Base-by-base conservation (phyloP, 1,139 yeast species). In the Tardiomyces depauwii region DNA sequence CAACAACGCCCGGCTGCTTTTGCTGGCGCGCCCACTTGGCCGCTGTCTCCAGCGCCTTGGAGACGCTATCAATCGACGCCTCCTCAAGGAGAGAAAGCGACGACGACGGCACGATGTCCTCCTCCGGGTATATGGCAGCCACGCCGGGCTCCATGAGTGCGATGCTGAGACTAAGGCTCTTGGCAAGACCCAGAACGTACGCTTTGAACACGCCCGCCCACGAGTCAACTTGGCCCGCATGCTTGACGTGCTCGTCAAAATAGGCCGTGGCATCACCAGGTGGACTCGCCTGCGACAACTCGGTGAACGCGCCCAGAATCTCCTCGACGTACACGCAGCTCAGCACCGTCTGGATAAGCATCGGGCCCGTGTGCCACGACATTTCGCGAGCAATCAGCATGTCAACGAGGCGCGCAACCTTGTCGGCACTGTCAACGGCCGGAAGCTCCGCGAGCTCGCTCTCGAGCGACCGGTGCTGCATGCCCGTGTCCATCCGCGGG, bases 401-500 rank as follows among this genome's bases (percentile, higher is more conserved):
- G 47, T 67, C 70, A 41, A 62, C 53, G 16, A 67, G 43, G 40
- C 49, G 53, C 4, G 50, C 33, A 2, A 55, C 55, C 30, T 57
- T 56, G 13, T 49, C 45, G 1, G 58, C 53, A 2, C 54, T 32
- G n/a, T 52, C 52, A 18, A 61, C 46, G 19, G 38, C 46, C 6
- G 64, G 62, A 13, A 53, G 48, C 11, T 43, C 43, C 6, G 38
- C 52, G 36, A 64, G 47, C 36, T 62, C 62, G 10, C 52, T 52
- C 2, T 48, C 52, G 42, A 65, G 49, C 1, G 58, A 46, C 45
- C 50, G 46, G 51, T 55, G 66, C 18, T 54, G 50, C 43, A 62
- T 41, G n/a, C 72, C 72, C 3, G 70, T 64, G 50, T 67, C 72
- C 67, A 67, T 65, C 43, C 61, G 58, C 16, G 53, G 56, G 49